Conservation (phyloP, 306 rosid species). For the Cicer chorassanicum region DNA sequence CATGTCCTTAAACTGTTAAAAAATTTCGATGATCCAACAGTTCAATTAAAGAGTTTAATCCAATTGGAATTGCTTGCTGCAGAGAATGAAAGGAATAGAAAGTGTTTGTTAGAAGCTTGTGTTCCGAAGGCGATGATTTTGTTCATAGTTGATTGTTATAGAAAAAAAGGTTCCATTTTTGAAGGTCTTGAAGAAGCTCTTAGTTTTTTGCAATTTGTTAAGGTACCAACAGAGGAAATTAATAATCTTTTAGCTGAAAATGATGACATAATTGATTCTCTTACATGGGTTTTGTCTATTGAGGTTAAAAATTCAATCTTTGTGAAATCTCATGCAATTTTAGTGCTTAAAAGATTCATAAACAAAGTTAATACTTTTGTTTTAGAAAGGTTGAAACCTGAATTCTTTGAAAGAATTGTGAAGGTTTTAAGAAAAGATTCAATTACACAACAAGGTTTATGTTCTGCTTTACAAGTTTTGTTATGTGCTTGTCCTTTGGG, state of each 20-base stretch:
- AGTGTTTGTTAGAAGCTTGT: slow-evolving; percentile 53
- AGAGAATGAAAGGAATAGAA: slow-evolving; percentile 53
- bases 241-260: slow-evolving; percentile 39
- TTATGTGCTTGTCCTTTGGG: slow-evolving; percentile 45
- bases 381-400: slow-evolving; percentile 47
- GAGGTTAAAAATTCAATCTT: slow-evolving; percentile 42
- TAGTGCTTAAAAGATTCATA: slow-evolving; percentile 50
- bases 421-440: slow-evolving; percentile 40
- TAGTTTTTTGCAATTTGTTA: slow-evolving; percentile 50
- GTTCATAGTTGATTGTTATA: slow-evolving; percentile 48
- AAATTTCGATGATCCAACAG: slow-evolving; percentile 32
- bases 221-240: slow-evolving; percentile 43
- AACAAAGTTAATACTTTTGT: slow-evolving; percentile 33
- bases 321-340: slow-evolving; percentile 47
- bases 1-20: slow-evolving; percentile 60
- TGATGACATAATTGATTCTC: slow-evolving; percentile 45
- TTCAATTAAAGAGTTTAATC: slow-evolving; percentile 46
- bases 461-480: slow-evolving; percentile 56
- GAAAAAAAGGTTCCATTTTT: slow-evolving; percentile 5
- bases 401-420: slow-evolving; percentile 50
- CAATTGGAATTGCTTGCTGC: slow-evolving; percentile 56
- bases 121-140: slow-evolving; percentile 56
- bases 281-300: slow-evolving; percentile 55
- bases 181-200: slow-evolving; percentile 67
- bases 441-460: slow-evolving; percentile 52